Evolutionary conservation across 2,329 filamentous ascomycete species (phyloP), one percentile per base, ranked within the genome.

Genomic region (Cladorrhinum sp.): DNA sequence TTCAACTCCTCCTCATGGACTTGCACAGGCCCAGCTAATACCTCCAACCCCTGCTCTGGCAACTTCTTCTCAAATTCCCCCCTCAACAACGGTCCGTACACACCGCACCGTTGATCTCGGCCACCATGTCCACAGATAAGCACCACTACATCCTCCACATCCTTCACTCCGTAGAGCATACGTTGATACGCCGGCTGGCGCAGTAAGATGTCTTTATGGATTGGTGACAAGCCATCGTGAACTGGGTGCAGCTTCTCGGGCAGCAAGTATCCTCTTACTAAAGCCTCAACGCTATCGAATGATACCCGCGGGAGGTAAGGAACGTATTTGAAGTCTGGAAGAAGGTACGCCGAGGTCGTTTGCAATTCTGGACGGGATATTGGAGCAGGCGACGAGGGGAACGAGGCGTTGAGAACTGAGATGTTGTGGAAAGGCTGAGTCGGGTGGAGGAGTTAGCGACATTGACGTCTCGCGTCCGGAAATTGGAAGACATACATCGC

Each of bases 91-190:
- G 92, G 92, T 0, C 91, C 93, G 65, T 94, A 80, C 21, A 91
- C 76, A 0, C 95, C 94, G 70, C 95, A 99, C 56, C 95, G 83
- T 69, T 81, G 78, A 71, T 99, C 95, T 10, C 95, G 82, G 2
- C 87, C 86, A 14, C 88, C 89, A 69, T 99, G 95, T 0, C 92
- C 92, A 71, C 95, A 99, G 49, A 97, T 88, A 20, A 98, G 77
- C 28, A 99, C 84, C n/a, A 91, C 69, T 3, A 92, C 80, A 64
- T 92, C 88, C 16, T 82, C 70, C 8, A 90, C 82, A 61, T 86
- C 82, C 10, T 82, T 76, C 4, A 91, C 86, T 1, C 81, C 80
- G 1, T 76, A 74, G 1, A 91, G 77, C 36, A 76, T 77, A 59
- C 62, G 77, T 70, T 70, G 84, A 69, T 76, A 86, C 58, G 73